Evolutionary conservation across 2,329 filamentous ascomycete species (phyloP).

Genomic region (Diaporthe eres): DNA sequence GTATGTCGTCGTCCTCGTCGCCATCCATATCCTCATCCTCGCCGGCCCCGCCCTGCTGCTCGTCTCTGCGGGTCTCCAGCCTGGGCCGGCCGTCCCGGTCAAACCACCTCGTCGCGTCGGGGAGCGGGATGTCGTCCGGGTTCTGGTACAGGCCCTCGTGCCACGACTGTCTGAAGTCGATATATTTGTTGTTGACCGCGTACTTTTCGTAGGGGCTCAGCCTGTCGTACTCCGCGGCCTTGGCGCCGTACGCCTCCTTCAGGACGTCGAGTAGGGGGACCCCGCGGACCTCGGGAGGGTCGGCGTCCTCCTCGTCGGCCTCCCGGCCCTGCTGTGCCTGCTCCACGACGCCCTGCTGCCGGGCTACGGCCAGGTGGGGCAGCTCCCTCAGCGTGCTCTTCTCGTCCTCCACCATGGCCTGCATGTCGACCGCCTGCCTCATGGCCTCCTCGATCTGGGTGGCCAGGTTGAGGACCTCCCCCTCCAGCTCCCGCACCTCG

Average conservation of each 20-base stretch:
- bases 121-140: constrained; percentile 62
- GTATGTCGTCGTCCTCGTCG: constrained; percentile 77
- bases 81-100: constrained; percentile 58
- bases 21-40: constrained; percentile 52
- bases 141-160: constrained; percentile 66
- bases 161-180: constrained; percentile 71
- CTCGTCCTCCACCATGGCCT: constrained; percentile 65
- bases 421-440: constrained; percentile 64
- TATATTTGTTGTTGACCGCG: constrained; percentile 70
- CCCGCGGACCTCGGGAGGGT: constrained; percentile 35
- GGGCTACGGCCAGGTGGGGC: constrained; percentile 47
- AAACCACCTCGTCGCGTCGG: constrained; percentile 70
- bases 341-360: constrained; percentile 47
- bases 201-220: constrained; percentile 64
- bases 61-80: constrained; percentile 36
- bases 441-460: constrained; percentile 61
- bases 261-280: constrained; percentile 48
- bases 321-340: constrained; percentile 45
- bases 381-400: constrained; percentile 55
- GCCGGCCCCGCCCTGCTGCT: constrained; percentile 42
- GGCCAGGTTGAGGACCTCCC: constrained; percentile 59
- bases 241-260: constrained; percentile 52
- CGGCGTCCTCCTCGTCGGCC: constrained; percentile 45
- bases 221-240: constrained; percentile 58
- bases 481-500: constrained; percentile 51